Evolutionary conservation across 768 basidiomycete species (phyloP).

Genomic region (Hortiboletus flavorubellus): DNA sequence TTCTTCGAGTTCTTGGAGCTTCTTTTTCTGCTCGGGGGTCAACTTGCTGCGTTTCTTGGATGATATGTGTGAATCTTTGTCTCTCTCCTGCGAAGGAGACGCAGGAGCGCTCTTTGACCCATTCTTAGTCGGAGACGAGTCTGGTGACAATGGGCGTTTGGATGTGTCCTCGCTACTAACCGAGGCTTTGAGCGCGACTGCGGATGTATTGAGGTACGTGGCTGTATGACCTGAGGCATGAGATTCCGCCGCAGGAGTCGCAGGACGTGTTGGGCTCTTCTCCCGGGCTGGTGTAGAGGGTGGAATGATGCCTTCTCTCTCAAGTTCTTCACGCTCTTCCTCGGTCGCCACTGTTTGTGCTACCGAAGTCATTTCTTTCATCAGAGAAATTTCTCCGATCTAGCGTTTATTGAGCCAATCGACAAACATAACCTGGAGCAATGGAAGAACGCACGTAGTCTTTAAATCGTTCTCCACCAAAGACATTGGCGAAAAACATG

Average conservation of each 20-base stretch:
- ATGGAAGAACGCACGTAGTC: constrained; percentile 67
- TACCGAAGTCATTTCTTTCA: constrained; percentile 88
- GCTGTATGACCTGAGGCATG: constrained; percentile 4
- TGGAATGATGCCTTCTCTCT: constrained; percentile 55
- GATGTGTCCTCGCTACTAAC: constrained; percentile 17
- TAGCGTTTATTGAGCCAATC: constrained; percentile 30
- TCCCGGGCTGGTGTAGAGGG: constrained; percentile 17
- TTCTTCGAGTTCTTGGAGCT: constrained; percentile 76
- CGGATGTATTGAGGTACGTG: constrained; percentile 12
- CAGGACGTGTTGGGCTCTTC: constrained; percentile 13
- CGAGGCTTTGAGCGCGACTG: constrained; percentile 18
- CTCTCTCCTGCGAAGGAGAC: constrained; percentile 31
- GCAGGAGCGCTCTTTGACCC: constrained; percentile 24
- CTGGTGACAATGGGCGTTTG: constrained; percentile 12
- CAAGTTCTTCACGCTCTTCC: constrained; percentile 87
- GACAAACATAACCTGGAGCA: background rate
- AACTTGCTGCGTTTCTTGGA: constrained; percentile 46
- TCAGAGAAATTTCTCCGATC: constrained; percentile 96
- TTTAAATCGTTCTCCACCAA: constrained; percentile 88
- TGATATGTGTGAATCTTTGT: constrained; percentile 35
- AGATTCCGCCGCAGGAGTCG: constrained; percentile 14
- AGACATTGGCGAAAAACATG: constrained; percentile 93
- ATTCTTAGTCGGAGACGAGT: constrained; percentile 17
- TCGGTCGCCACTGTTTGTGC: constrained; percentile 88
- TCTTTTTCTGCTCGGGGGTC: constrained; percentile 80